Evolutionary conservation across 2,329 filamentous ascomycete genomes (phyloP).

Genomic region (Niveomyces coronatus): DNA sequence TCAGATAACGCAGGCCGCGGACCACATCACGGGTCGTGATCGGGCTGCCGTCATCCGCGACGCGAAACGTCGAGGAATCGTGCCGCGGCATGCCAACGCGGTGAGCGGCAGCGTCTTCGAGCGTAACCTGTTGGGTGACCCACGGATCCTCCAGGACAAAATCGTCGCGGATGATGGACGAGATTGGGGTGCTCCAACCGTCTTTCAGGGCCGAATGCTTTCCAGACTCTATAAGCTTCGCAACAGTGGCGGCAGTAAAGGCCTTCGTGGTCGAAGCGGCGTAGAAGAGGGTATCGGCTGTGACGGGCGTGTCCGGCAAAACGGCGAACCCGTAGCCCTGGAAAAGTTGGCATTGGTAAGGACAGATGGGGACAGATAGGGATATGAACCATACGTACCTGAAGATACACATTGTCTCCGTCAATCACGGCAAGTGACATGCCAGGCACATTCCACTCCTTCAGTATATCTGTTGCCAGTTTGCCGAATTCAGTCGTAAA

Average conservation of each 20-base stretch:
- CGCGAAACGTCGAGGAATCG: conserved; percentile 18
- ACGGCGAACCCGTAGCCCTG: conserved; percentile 1
- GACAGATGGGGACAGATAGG: too few relatives aligned
- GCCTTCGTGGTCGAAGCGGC: conserved; percentile 41
- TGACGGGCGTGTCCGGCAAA: conserved; percentile 27
- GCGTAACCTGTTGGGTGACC: conserved; percentile 32
- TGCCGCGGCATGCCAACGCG: conserved; percentile 25
- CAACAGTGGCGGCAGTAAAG: conserved; percentile 35
- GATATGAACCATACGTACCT: too few relatives aligned
- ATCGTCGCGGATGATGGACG: conserved; percentile 31
- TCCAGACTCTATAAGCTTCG: conserved; percentile 34
- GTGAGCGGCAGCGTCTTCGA: conserved; percentile 40
- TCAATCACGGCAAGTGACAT: too few relatives aligned
- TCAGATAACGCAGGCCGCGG: conserved; percentile 29
- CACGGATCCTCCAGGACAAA: conserved; percentile 32
- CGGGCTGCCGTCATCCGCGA: conserved; percentile 18
- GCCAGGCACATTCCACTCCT: too few relatives aligned
- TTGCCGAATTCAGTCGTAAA: too few relatives aligned
- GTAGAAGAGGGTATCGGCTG: conserved; percentile 36
- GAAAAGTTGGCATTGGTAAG: too few relatives aligned
- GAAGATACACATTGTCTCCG: too few relatives aligned
- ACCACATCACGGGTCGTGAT: conserved; percentile 22
- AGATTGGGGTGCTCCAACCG: conserved; percentile 32
- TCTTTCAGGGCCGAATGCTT: conserved; percentile 15
- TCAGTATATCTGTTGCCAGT: too few relatives aligned